Conservation (phyloP, 148 eudicot genomes). For the Cornus suecica region DNA sequence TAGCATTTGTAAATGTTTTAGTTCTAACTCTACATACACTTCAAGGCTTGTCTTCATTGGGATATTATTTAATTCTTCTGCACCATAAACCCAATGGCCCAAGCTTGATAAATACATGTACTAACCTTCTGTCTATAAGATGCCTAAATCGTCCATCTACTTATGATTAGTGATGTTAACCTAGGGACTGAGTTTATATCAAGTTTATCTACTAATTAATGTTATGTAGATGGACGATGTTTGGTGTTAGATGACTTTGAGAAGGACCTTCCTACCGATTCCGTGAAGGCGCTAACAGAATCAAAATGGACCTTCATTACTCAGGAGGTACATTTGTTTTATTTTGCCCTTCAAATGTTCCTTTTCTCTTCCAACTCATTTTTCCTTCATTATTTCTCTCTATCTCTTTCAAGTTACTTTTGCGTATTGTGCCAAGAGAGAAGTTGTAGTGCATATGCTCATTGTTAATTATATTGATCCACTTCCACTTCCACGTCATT, state of each 20-base stretch:
- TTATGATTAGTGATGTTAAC: background rate
- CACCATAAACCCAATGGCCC: no score
- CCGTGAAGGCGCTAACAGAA: slow-evolving; percentile 37
- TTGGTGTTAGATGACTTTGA: slow-evolving; percentile 58
- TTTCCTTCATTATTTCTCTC: no score
- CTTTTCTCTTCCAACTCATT: background rate
- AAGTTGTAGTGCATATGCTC: background rate
- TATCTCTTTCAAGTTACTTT: background rate
- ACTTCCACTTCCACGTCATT: background rate
- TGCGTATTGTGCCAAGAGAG: background rate
- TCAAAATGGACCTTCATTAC: slow-evolving; percentile 70
- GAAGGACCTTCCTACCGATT: slow-evolving; percentile 47
- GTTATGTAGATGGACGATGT: slow-evolving; percentile 74
- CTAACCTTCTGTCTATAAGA: no score
- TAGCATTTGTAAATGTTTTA: background rate
- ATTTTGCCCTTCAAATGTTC: background rate
- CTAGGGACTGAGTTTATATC: background rate
- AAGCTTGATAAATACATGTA: no score
- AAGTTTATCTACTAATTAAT: background rate
- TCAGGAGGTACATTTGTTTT: slow-evolving; percentile 38
- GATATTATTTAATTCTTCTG: no score
- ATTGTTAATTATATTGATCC: background rate
- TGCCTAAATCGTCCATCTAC: background rate
- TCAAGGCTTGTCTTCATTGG: no score
- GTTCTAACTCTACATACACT: background rate